phyloP scores from a whole-genome alignment of 2,329 filamentous ascomycete species.

The Helotiales sp. region DNA sequence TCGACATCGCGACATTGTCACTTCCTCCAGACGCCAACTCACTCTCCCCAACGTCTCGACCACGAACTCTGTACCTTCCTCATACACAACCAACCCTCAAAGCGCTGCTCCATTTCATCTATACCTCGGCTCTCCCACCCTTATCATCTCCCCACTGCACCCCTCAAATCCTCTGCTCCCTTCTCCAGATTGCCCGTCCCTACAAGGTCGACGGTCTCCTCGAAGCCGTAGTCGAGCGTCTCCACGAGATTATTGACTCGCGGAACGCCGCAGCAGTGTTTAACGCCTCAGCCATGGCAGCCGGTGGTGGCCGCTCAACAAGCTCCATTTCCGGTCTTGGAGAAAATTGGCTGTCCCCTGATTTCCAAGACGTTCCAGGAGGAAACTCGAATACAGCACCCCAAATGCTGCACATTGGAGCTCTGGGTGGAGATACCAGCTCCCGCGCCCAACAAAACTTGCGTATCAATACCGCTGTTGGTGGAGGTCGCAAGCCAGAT shows the following conservation, averaged over 20 bases:
- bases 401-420: constrained; percentile 29
- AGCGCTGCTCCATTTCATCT: constrained; percentile 89
- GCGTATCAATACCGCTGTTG: constrained; percentile 56
- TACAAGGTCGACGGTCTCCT: constrained; percentile 92
- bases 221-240: constrained; percentile 88
- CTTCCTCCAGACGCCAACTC: constrained; percentile 32
- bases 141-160: constrained; percentile 81
- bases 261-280: constrained; percentile 96
- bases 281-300: constrained; percentile 97
- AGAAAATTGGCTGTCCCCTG: constrained; percentile 59
- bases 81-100: constrained; percentile 90
- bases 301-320: constrained; percentile 86
- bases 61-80: constrained; percentile 87
- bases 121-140: constrained; percentile 86
- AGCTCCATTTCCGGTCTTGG: constrained; percentile 54
- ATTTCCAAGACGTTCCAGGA: constrained; percentile 43
- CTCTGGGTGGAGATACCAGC: constrained; percentile 29
- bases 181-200: constrained; percentile 89
- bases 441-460: constrained; percentile 43
- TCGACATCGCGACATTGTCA: constrained; percentile 27
- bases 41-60: constrained; percentile 57
- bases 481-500: constrained; percentile 45
- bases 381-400: constrained; percentile 19
- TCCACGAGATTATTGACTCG: constrained; percentile 88
- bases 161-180: constrained; percentile 92